Percentiles rank a stretch among this genome's conserved stretches.
Conservation (phyloP, 306 rosid genomes). For the Prunus salicina region DNA sequence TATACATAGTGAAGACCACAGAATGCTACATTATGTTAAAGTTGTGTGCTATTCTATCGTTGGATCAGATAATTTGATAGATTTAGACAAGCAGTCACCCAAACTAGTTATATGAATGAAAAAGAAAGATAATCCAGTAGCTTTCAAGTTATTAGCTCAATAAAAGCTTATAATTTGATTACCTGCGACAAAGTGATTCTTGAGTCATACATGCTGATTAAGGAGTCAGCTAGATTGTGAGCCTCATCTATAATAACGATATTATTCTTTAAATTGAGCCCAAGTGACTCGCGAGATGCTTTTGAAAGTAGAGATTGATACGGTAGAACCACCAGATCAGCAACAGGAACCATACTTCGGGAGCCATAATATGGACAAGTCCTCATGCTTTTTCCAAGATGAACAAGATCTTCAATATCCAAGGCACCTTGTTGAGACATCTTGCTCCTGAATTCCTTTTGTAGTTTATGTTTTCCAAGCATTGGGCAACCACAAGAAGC, state of each 20-base stretch:
- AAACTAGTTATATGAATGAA: conserved; percentile 20
- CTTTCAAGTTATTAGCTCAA: conserved; percentile 9
- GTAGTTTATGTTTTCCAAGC: conserved; percentile 71
- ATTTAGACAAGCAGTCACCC: conserved; percentile 11
- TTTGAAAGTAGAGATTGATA: conserved; percentile 93
- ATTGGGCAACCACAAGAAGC: conserved; percentile 85
- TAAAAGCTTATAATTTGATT: conserved; percentile 20
- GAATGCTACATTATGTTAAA: conserved; percentile 8
- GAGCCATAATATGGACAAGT: conserved; percentile 96
- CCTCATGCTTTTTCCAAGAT: conserved; percentile 71
- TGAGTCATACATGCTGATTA: conserved; percentile 83
- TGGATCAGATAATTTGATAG: not conserved
- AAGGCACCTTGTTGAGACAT: conserved; percentile 67
- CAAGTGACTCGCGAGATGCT: conserved; percentile 95
- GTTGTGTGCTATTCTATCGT: not conserved
- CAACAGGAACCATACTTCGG: conserved; percentile 68
- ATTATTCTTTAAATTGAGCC: conserved; percentile 71
- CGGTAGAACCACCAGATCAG: conserved; percentile 93
- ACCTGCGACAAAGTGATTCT: conserved; percentile 75
- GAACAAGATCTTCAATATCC: conserved; percentile 95
- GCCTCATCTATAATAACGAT: conserved; percentile 89
- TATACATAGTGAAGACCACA: not conserved
- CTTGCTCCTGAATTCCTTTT: conserved; percentile 63
- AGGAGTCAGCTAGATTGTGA: conserved; percentile 93
- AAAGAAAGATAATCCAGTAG: conserved; percentile 13